Evolutionary conservation across 768 basidiomycete genomes (phyloP), one percentile per base, ranked within the genome.

Genomic region (Rhizopogon vinicolor): DNA sequence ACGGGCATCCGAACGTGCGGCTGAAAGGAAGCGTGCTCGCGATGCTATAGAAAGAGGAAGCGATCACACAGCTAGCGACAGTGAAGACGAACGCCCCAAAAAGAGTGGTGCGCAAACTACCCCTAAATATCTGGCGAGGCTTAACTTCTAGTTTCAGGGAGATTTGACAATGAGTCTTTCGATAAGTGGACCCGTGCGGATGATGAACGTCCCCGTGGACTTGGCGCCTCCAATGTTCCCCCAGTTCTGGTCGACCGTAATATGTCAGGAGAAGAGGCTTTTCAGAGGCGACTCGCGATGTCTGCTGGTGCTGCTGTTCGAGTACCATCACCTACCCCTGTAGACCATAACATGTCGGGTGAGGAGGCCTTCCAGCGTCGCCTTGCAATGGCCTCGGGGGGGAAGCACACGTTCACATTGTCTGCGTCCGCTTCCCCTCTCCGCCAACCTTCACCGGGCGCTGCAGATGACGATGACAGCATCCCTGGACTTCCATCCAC

Each of bases 301-400:
- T 89, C 89, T 4, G 66, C 69, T 12, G 31, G 57, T 22, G 55
- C 56, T 8, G 57, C 45, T 12, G 56, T 68, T n/a, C 61, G 59
- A 22, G 61, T 51, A 1, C 60, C 59, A 31, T 68, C 65, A 44
- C 56, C 69, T 2, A 37, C 78, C 16, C 71, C 70, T 1, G 68
- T 79, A 0, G 78, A 81, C 29, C 68, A 70, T 35, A 72, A 68
- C 39, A 71, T 86, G 60, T 83, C 83, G 3, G 89, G 89, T n/a
- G 90, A 92, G 46, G 91, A 90, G 63, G 89, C 86, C 1, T 91
- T 83, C 63, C 84, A 85, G 60, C 83, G 86, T 41, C 83, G 89
- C 12, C 73, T 89, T 10, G 86, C 85, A n/a, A 74, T 91, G 78
- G 84, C 84, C 8, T 56, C 65, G n/a, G 71, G 69, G 14, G 60